Evolutionary conservation across 164 flowering plant genomes (phyloP), one percentile per base, ranked within the genome.

Genomic region (Aristolochia contorta): DNA sequence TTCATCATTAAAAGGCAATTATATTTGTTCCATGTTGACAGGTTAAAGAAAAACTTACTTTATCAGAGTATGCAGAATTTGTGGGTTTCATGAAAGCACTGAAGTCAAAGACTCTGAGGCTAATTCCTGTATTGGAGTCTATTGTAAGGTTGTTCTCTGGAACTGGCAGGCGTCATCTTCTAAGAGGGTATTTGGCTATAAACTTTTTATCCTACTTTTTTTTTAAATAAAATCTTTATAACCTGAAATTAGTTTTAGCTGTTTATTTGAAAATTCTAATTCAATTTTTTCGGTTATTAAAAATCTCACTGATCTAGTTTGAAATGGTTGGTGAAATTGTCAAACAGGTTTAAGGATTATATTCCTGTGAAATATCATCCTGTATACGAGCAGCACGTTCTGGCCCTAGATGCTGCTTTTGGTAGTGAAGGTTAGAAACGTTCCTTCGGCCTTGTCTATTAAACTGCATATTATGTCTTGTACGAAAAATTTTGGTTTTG

Each of bases 331-430:
- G 43, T 6, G 7, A n/a, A 52, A 1, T 53, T 58, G 57, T 19
- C 68, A 66, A 22, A 60, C 96, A 89, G 98, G 57, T 93, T 93
- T 74, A 89, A 83, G 80, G 91, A 89, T 66, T 89, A 69, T 71
- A 72, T 93, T 46, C 98, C 96, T n/a, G 83, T 73, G 13, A 86
- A 86, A 71, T 82, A 82, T 69, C 96, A 59, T 12, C 66, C 80
- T 43, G 50, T 83, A 56, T 93, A 89, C 65, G 97, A 89, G 69
- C 72, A 84, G 60, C 78, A 71, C 68, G 65, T 90, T 61, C 63
- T n/a, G 25, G 15, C 50, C 16, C 58, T 33, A 43, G 15, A 62
- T 54, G 41, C 57, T 41, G 47, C 58, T 18, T 37, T 53, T 43
- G 58, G 47, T 19, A 61, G 48, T 62, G 58, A 24, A 43, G 57